A percentile compares a stretch with the other conserved stretches of the same genome.
Conservation (phyloP, 306 rosid species). For the Prunus mume region DNA sequence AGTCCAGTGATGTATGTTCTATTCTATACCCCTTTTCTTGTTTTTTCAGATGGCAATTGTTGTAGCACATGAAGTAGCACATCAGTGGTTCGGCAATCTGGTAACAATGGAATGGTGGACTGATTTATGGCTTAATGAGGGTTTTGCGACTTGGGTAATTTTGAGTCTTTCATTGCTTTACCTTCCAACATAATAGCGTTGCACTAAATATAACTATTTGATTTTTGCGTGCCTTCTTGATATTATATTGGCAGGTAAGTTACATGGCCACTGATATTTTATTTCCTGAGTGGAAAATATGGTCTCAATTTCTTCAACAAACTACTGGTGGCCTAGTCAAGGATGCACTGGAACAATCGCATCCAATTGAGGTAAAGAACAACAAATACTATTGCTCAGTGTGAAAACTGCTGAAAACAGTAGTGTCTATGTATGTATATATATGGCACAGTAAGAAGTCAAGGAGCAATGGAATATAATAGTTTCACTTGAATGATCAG, state of each 20-base stretch:
- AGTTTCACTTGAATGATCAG: not conserved
- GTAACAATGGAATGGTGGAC: conserved; percentile 81
- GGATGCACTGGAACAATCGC: conserved; percentile 60
- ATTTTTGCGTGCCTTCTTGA: not conserved
- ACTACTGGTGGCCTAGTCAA: conserved; percentile 39
- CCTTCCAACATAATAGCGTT: not conserved
- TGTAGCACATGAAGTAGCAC: conserved; percentile 65
- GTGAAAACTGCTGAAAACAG: not conserved
- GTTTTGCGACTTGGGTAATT: conserved; percentile 67
- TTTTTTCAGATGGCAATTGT: conserved; percentile 37
- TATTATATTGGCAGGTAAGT: conserved; percentile 46
- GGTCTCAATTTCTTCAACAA: conserved; percentile 51
- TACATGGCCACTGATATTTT: conserved; percentile 54
- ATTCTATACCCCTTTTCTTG: not conserved
- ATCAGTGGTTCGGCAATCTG: conserved; percentile 79
- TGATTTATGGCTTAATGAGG: conserved; percentile 74
- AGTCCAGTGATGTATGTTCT: not conserved
- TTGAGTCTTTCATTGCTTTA: not conserved
- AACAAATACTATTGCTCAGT: not conserved
- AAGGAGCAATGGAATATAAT: not conserved
- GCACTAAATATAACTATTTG: not conserved
- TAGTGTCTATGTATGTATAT: no score
- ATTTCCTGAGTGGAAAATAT: conserved; percentile 66
- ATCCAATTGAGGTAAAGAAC: conserved; percentile 55
- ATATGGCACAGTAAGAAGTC: not conserved